A percentile compares a stretch with the other conserved stretches of the same genome.
phyloP scores from a whole-genome alignment of 2,329 filamentous ascomycete genomes.

The Phialocephala subalpina region DNA sequence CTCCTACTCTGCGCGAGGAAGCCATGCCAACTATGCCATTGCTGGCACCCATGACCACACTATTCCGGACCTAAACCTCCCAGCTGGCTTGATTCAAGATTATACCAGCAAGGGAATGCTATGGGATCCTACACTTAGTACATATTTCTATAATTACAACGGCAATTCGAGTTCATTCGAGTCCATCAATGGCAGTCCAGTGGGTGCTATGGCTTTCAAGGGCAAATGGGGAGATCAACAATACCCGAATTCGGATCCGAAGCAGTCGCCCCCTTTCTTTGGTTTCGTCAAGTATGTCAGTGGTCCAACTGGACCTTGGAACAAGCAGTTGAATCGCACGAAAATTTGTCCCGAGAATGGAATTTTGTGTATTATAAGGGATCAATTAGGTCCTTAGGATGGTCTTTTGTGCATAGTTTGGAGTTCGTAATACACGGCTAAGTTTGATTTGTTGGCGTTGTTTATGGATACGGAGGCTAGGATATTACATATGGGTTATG shows the following conservation, averaged over 20 bases:
- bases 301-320: constrained; percentile 68
- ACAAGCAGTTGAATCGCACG: constrained; percentile 63
- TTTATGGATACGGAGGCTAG: background rate
- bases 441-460: background rate
- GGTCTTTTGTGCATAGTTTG: background rate
- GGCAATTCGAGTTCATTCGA: constrained; percentile 38
- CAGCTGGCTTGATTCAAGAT: constrained; percentile 59
- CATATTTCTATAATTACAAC: constrained; percentile 64
- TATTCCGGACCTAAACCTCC: constrained; percentile 67
- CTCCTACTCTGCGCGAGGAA: constrained; percentile 65
- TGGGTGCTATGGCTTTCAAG: constrained; percentile 62
- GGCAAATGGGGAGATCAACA: constrained; percentile 70
- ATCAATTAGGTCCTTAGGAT: constrained; percentile 32
- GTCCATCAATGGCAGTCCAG: constrained; percentile 49
- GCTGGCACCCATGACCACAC: constrained; percentile 67
- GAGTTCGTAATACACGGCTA: background rate
- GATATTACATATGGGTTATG: constrained; percentile 6
- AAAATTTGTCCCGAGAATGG: constrained; percentile 61
- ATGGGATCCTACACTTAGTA: constrained; percentile 66
- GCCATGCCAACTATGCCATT: constrained; percentile 71
- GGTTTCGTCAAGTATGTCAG: constrained; percentile 56
- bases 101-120: constrained; percentile 60
- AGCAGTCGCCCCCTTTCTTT: constrained; percentile 50
- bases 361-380: constrained; percentile 41
- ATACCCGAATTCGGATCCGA: constrained; percentile 57